Evolutionary conservation across 768 basidiomycete species (phyloP), one percentile per base, ranked within the genome.

Genomic region (Tulasnella sp.): DNA sequence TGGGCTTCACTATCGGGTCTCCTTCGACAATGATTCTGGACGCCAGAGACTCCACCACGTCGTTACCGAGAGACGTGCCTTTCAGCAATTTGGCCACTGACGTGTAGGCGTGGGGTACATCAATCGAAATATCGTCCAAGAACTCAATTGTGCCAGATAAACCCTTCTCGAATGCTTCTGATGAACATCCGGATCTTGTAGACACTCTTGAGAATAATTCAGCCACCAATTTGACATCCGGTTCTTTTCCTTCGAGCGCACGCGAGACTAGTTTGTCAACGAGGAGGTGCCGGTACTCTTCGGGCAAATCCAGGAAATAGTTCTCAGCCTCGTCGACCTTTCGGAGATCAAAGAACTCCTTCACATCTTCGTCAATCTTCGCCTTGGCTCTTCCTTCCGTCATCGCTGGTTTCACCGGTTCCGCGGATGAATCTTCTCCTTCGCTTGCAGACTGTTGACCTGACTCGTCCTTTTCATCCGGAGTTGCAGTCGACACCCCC

Each of bases 61-160:
- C 77, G 39, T 58, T 54, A 16, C 54, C 34, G 45, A 91, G 65
- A 24, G 71, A 72, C 15, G 81, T 75, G 28, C 78, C 80, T 62
- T 75, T 79, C 52, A 93, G 65, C 69, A 93, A 77, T 53, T 76
- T 69, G 10, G 79, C 85, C 63, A 88, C 79, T 53, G 80, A 75
- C 37, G 72, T 64, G 68, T 82, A 81, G 0, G 90, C 93, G 60
- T 81, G 81, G 7, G 93, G 92, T 40, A 83, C 84, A 63, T 98
- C 91, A 58, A 91, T 81, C 27, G 82, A 80, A 53, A 91, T 75
- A 61, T 96, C 91, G 59, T 90, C 88, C 59, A 98, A 72, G 49
- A 80, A 66, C 65, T 89, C 86, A 24, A 81, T 77, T 45, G 77
- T 71, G 0, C 74, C 71, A 40, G 61, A 62, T 63, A 93, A 79